Evolutionary conservation across 208 protist species (phyloP).

Genomic region (Acanthamoeba divionensis): DNA sequence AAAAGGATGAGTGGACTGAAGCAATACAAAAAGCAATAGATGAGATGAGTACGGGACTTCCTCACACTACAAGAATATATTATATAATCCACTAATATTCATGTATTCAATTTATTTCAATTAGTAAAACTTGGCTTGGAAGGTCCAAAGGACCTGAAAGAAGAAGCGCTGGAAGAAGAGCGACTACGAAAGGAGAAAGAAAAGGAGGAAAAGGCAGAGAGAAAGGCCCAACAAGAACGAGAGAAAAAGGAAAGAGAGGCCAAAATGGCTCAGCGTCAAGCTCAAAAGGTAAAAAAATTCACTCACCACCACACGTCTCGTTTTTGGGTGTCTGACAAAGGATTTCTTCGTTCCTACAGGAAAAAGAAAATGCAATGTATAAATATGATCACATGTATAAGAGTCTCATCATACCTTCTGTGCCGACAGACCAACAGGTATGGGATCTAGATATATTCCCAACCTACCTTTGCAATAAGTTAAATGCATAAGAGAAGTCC

Average conservation of each 20-base stretch:
- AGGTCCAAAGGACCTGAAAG: slow-evolving; percentile 18
- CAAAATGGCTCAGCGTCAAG: slow-evolving; percentile 18
- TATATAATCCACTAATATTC: neutral
- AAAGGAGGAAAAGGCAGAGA: slow-evolving; percentile 14
- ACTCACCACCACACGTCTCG: too few species aligned
- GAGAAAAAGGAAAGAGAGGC: slow-evolving; percentile 40
- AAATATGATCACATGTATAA: slow-evolving; percentile 49
- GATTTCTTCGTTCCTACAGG: neutral
- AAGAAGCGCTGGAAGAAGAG: neutral
- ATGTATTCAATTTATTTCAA: neutral
- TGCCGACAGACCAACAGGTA: neutral
- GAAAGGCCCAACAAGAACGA: neutral
- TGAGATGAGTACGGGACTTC: neutral
- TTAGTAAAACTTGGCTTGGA: slow-evolving; percentile 2
- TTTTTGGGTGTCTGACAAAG: too few species aligned
- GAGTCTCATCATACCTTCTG: neutral
- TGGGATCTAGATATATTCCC: neutral
- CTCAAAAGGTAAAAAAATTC: slow-evolving; percentile 34
- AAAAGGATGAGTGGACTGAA: slow-evolving; percentile 26
- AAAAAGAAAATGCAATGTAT: slow-evolving; percentile 28
- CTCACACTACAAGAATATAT: neutral
- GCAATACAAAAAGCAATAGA: neutral
- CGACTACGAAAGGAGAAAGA: slow-evolving; percentile 1
- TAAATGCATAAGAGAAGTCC: neutral
- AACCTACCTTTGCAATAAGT: too few species aligned